A percentile compares a stretch with the other conserved stretches of the same genome.
Evolutionary conservation across 768 basidiomycete genomes (phyloP).

Genomic region (Neoboletus subvelutipes): DNA sequence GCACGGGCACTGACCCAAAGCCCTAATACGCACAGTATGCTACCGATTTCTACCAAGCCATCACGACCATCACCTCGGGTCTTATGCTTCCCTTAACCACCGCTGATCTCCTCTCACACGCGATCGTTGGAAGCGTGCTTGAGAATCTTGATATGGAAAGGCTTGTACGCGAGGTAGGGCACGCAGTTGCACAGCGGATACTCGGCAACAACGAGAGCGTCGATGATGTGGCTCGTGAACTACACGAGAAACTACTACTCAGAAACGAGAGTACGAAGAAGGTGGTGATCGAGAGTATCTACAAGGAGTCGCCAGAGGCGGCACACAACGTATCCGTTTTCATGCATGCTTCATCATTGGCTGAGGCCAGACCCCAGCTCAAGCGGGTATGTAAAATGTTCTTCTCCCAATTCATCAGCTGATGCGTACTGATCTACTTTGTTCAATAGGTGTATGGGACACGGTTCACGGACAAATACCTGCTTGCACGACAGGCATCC

Average conservation of each 20-base stretch:
- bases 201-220: conserved; percentile 93
- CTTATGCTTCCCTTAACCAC: conserved; percentile 96
- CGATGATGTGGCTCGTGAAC: conserved; percentile 91
- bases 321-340: conserved; percentile 89
- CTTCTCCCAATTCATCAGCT: not conserved
- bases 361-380: conserved; percentile 72
- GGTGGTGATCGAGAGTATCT: conserved; percentile 94
- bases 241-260: conserved; percentile 87
- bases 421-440: conserved; percentile 7
- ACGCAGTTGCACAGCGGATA: conserved; percentile 90
- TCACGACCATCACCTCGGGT: conserved; percentile 90
- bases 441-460: conserved; percentile 79
- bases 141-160: conserved; percentile 99
- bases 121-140: conserved; percentile 93
- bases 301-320: conserved; percentile 86
- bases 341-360: conserved; percentile 64
- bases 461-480: conserved; percentile 95
- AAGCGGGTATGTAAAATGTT: conserved; percentile 59
- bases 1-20: conserved; percentile 9
- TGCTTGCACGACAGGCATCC: conserved; percentile 64
- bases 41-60: conserved; percentile 92
- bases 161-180: conserved; percentile 90
- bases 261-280: conserved; percentile 97
- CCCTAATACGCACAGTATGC: conserved; percentile 58
- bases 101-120: conserved; percentile 90